Evolutionary conservation across 352 stramenopile genomes (phyloP).

Genomic region (Aphanomyces stellatus): DNA sequence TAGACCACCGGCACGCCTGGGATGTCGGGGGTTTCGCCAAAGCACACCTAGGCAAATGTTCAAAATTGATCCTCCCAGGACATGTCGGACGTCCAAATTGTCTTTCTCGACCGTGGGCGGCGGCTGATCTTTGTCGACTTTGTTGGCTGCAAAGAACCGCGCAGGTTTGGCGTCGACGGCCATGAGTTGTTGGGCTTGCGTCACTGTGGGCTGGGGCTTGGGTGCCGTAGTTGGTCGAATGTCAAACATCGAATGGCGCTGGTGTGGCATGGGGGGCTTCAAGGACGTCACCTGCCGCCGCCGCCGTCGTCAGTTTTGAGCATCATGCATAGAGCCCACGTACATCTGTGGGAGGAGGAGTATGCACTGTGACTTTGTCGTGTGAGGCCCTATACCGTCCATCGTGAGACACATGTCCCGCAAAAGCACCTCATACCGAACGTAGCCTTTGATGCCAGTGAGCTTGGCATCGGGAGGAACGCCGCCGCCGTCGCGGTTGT

Average conservation of each 20-base stretch:
- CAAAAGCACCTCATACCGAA: too few relatives aligned
- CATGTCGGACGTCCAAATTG: background rate
- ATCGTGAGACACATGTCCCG: background rate
- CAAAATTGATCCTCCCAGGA: too few relatives aligned
- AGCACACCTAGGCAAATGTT: constrained; percentile 49
- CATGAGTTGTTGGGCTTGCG: too few relatives aligned
- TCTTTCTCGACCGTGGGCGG: background rate
- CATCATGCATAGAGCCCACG: too few relatives aligned
- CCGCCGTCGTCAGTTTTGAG: too few relatives aligned
- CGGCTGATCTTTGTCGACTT: background rate
- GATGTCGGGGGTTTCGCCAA: constrained; percentile 57
- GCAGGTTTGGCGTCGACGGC: background rate
- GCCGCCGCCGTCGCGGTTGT: background rate
- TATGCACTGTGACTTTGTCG: background rate
- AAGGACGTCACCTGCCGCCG: too few relatives aligned
- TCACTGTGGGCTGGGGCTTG: too few relatives aligned
- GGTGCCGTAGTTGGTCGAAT: too few relatives aligned
- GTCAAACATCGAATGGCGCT: too few relatives aligned
- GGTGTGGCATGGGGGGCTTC: too few relatives aligned
- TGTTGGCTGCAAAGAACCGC: background rate
- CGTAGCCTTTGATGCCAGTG: constrained; percentile 18
- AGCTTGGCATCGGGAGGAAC: background rate
- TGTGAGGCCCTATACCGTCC: background rate
- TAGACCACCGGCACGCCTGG: constrained; percentile 66
- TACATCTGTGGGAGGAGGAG: background rate